Evolutionary conservation across 306 rosid genomes (phyloP).

Genomic region (Acacia acuminata): DNA sequence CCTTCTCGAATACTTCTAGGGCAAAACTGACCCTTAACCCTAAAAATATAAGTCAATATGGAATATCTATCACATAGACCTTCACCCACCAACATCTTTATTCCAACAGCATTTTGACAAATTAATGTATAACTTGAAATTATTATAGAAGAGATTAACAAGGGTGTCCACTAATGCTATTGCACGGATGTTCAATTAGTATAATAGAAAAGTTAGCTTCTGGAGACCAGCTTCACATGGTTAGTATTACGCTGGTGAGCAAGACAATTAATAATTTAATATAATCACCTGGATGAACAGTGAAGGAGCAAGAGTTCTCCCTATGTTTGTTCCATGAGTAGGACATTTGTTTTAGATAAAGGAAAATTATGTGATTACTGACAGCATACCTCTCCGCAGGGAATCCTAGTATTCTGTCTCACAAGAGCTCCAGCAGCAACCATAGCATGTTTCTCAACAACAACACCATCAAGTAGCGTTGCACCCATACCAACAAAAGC

Average conservation of each 20-base stretch:
- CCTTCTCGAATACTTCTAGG: no score
- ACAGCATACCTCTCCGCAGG: slow-evolving; percentile 76
- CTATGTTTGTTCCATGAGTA: not conserved
- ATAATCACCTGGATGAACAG: not conserved
- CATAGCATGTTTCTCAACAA: slow-evolving; percentile 87
- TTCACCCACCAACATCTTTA: not conserved
- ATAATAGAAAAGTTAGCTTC: not conserved
- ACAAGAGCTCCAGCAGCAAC: slow-evolving; percentile 96
- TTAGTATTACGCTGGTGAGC: not conserved
- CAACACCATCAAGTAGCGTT: slow-evolving; percentile 81
- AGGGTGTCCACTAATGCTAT: not conserved
- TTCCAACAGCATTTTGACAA: not conserved
- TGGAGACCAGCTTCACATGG: not conserved
- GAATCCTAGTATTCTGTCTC: slow-evolving; percentile 84
- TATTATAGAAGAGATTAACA: not conserved
- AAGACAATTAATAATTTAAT: not conserved
- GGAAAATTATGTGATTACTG: slow-evolving; percentile 61
- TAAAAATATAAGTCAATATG: not conserved
- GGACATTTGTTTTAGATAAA: not conserved
- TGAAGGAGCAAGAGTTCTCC: not conserved
- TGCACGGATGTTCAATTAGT: not conserved
- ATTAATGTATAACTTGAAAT: not conserved
- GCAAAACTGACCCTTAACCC: no score
- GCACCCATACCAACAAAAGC: slow-evolving; percentile 98
- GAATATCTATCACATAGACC: not conserved